A percentile compares a stretch with the other conserved stretches of the same genome.
Evolutionary conservation across 768 basidiomycete genomes (phyloP).

Genomic region (Termitomyces eurrhizus): DNA sequence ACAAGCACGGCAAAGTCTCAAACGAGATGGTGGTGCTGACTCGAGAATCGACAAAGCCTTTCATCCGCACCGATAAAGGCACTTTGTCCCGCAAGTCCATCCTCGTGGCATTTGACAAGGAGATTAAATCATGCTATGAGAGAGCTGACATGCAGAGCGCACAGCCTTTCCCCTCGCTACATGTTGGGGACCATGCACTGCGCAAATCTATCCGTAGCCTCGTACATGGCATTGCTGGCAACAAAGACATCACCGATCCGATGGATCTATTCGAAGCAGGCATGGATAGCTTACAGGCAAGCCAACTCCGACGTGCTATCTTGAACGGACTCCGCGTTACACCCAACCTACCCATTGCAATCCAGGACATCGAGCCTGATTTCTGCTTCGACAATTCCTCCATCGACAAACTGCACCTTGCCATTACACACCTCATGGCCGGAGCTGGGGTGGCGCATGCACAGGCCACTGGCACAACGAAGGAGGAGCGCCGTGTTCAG

Average conservation of each 20-base stretch:
- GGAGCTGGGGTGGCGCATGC: constrained; percentile 8
- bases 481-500: constrained; percentile 16
- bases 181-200: constrained; percentile 18
- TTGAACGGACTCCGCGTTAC: constrained; percentile 22
- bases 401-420: constrained; percentile 20
- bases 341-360: constrained; percentile 14
- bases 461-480: background rate
- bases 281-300: constrained; percentile 38
- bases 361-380: constrained; percentile 21
- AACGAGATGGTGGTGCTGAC: constrained; percentile 36
- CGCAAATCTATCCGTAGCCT: constrained; percentile 18
- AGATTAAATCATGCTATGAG: constrained; percentile 32
- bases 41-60: constrained; percentile 23
- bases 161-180: constrained; percentile 23
- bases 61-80: constrained; percentile 35
- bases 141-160: constrained; percentile 19
- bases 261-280: constrained; percentile 36
- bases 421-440: constrained; percentile 16
- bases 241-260: constrained; percentile 19
- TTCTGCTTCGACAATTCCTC: constrained; percentile 30
- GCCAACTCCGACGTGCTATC: constrained; percentile 27
- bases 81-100: constrained; percentile 31
- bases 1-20: constrained; percentile 33
- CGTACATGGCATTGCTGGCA: constrained; percentile 19
- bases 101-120: constrained; percentile 25